Evolutionary conservation across 1,284 basidiomycete species (phyloP), one percentile per base, ranked within the genome.

Genomic region (Ganoderma boninense): DNA sequence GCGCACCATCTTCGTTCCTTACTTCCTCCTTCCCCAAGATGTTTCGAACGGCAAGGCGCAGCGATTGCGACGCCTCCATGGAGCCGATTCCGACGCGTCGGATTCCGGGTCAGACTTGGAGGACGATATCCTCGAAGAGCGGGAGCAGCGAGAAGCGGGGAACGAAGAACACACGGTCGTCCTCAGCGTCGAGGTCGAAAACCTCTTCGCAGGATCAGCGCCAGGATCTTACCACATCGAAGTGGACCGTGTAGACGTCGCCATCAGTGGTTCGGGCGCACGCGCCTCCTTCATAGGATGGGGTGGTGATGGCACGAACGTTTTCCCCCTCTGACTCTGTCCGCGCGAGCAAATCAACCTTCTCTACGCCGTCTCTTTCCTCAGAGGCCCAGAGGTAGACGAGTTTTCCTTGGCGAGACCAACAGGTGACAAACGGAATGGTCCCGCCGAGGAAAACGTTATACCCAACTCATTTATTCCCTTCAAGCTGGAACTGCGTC

Each of bases 1-100:
- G 95, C 88, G 95, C 26, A 96, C 95, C 0, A 90, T 95, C 8
- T 95, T 96, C 75, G 89, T 96, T 2, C 95, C 95, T 0, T 92
- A 95, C 75, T 88, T 96, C 23, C 84, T 91, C 67, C 82, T 91
- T 5, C 87, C 89, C 16, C 77, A 76, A 35, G 69, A 67, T 35
- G 5, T 70, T 46, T 62, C 74, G 23, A 72, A 66, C 29, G 64
- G 65, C 23, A 72, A 56, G 14, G 56, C 67, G 18, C 66, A 64
- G 43, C 74, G 72, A 43, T 69, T 68, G 11, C 60, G 68, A 8
- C 43, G 43, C 1, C 38, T 62, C 57, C 62, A 69, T 14, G 29
- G 7, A 16, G 29, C 18, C 3, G 54, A 57, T 44, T 43, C 29
- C 59, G 66, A 66, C 0, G 76, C 73, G 44, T 78, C 74, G 2